Base-by-base conservation (phyloP, 441 rosid genomes). In the Adansonia gregorii region DNA sequence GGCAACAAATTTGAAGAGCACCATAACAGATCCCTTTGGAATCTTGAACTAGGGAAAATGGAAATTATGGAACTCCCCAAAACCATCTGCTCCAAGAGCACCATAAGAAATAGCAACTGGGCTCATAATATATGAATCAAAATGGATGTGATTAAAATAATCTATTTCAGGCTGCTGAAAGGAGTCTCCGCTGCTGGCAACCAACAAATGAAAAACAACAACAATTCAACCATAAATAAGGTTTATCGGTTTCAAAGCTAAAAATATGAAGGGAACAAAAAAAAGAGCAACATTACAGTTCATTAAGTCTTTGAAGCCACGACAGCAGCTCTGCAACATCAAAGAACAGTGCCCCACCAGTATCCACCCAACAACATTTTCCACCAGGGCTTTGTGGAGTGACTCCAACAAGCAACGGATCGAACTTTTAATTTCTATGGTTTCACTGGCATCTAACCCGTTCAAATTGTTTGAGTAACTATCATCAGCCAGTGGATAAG, bases 321-420 rank as follows among this genome's bases (percentile, higher is more conserved):
- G 79, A 45, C 56, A 67, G 82, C 71, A 97, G 82, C 73, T 97
- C 98, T 22, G 86, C 80, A 74, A 85, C 90, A 31, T 94, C 92
- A 80, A 89, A 91, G 85, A 94, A 94, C 74, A 97, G 84, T 4
- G 90, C 85, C 27, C 87, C 93, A 58, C 98, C 98, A 79, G 88
- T 89, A 78, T 94, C 99, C 22, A 94, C 95, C 98, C 99, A 94
- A 83, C 98, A 97, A 73, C 99, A 97, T 83, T 90, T 89, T 56
- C 95, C 92, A 73, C 84, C 82, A 31, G 90, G 94, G 74, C 85
- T 83, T 61, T 73, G 83, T 14, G 91, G 93, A 79, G 87, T 90
- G 39, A 61, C 76, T 17, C 92, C 92, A 75, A 88, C 87, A 72
- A 87, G 91, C 88, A 89, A 79, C 51, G 84, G 78, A 80, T 91